These are phyloP conservation scores for Coniochaeta sp. DNA, from an alignment of 2,329 filamentous ascomycete genomes.

Conservation along the genomic window DNA sequence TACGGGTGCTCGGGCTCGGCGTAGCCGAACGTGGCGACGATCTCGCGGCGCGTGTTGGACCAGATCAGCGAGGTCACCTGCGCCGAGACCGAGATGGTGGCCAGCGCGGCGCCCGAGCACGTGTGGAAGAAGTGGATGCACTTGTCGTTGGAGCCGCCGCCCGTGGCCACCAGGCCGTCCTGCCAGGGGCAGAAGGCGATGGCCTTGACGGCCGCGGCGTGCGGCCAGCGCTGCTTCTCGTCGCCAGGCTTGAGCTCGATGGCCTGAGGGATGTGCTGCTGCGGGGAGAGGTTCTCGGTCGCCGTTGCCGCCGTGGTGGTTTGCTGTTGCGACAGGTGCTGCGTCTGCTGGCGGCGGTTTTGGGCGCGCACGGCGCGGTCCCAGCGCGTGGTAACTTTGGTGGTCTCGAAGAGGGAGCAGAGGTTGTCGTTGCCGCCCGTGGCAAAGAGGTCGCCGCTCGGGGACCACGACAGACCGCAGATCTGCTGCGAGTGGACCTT, in stretches of 20 bases:
- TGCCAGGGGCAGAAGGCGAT: constrained; percentile 97
- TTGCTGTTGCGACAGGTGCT: not conserved
- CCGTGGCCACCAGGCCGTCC: constrained; percentile 76
- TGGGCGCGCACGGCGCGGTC: not conserved
- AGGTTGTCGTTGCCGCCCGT: constrained; percentile 90
- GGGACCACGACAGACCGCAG: constrained; percentile 60
- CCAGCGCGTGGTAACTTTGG: constrained; percentile 39
- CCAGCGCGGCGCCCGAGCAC: constrained; percentile 71
- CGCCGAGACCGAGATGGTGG: constrained; percentile 84
- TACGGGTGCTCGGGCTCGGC: constrained; percentile 83
- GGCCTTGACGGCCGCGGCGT: constrained; percentile 88
- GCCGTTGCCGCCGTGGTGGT: not conserved
- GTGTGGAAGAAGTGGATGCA: constrained; percentile 96
- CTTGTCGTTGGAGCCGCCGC: constrained; percentile 88
- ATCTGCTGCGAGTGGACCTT: constrained; percentile 80
- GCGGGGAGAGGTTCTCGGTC: not conserved
- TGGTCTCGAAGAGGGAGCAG: constrained; percentile 72
- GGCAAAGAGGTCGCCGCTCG: constrained; percentile 68
- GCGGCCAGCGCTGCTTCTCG: constrained; percentile 66
- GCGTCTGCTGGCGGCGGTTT: not conserved
- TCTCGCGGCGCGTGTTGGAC: constrained; percentile 79
- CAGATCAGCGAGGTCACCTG: constrained; percentile 92
- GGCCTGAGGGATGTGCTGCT: constrained; percentile 15
- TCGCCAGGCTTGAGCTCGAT: constrained; percentile 44
- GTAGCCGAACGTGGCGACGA: constrained; percentile 90